phyloP scores from a whole-genome alignment of 306 rosid genomes.

The Myrica gale region DNA sequence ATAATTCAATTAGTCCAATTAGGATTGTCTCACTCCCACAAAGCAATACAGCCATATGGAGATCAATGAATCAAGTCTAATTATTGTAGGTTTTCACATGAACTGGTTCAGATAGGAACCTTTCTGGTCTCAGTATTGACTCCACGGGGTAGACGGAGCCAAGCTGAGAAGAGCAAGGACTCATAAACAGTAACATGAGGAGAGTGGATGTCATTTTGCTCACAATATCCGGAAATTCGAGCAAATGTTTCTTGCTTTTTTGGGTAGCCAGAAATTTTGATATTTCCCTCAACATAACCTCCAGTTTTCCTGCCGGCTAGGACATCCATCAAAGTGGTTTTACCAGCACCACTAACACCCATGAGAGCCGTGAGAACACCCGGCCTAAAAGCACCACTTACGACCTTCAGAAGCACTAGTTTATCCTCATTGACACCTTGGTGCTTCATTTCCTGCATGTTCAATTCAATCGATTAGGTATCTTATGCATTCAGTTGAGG shows the following conservation, averaged over 20 bases:
- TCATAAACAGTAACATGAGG: slow-evolving; percentile 76
- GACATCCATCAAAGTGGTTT: slow-evolving; percentile 83
- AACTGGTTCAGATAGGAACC: slow-evolving; percentile 31
- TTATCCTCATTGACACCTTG: slow-evolving; percentile 52
- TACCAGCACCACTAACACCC: slow-evolving; percentile 92
- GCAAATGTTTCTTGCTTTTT: slow-evolving; percentile 72
- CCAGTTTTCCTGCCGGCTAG: slow-evolving; percentile 82
- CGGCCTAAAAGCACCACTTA: slow-evolving; percentile 75
- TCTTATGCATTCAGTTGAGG: not conserved
- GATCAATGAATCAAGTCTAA: not conserved
- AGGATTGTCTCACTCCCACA: no score
- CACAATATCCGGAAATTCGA: slow-evolving; percentile 73
- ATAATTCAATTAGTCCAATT: no score
- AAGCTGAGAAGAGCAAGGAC: slow-evolving; percentile 67
- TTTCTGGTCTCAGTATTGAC: slow-evolving; percentile 47
- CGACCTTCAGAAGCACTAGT: slow-evolving; percentile 53
- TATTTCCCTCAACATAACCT: slow-evolving; percentile 62
- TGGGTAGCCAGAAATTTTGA: slow-evolving; percentile 64
- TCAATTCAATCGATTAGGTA: slow-evolving; percentile 1
- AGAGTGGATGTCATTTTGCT: slow-evolving; percentile 79
- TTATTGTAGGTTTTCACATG: not conserved
- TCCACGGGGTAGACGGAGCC: slow-evolving; percentile 65
- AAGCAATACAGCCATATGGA: no score
- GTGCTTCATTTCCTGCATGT: slow-evolving; percentile 62
- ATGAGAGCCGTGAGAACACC: slow-evolving; percentile 79